A percentile compares a stretch with the other conserved stretches of the same genome.
Evolutionary conservation across 106 monocot species (phyloP).

Genomic region (Apostasia ramifera): DNA sequence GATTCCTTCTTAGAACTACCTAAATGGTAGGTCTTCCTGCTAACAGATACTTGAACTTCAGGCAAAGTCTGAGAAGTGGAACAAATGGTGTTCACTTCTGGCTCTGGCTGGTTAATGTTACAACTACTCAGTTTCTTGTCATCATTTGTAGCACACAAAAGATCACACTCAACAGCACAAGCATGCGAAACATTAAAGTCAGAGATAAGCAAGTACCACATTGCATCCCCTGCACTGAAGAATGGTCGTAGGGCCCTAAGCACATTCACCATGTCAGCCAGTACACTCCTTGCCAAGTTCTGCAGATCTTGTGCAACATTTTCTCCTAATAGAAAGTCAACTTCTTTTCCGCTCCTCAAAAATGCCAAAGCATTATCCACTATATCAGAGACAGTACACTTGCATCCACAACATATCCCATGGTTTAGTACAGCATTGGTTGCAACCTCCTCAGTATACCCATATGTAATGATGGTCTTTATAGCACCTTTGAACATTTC

Average conservation of each 20-base stretch:
- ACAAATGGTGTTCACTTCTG: conserved; percentile 9
- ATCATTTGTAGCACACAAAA: conserved; percentile 13
- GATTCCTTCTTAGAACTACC: conserved; percentile 62
- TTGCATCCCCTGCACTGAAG: conserved; percentile 70
- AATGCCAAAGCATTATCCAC: conserved; percentile 64
- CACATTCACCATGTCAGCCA: conserved; percentile 72
- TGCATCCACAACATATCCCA: conserved; percentile 40
- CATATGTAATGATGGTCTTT: conserved; percentile 38
- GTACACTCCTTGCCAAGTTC: conserved; percentile 44
- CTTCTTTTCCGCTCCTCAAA: conserved; percentile 39
- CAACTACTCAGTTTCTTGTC: conserved; percentile 15
- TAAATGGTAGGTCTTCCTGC: conserved; percentile 35
- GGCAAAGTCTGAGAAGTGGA: conserved; percentile 9
- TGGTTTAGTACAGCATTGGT: conserved; percentile 49
- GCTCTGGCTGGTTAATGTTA: conserved; percentile 15
- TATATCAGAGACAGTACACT: conserved; percentile 52
- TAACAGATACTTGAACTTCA: conserved; percentile 24
- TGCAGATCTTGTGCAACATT: conserved; percentile 49
- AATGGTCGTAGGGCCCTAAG: conserved; percentile 58
- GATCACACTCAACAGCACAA: conserved; percentile 45
- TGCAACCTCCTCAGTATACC: conserved; percentile 61
- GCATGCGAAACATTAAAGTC: conserved; percentile 81
- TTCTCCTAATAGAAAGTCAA: conserved; percentile 31
- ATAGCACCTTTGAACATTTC: conserved; percentile 56
- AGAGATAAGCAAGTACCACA: conserved; percentile 83